phyloP scores from a whole-genome alignment of 2,329 filamentous ascomycete species.

The Penicillium corylophilum region DNA sequence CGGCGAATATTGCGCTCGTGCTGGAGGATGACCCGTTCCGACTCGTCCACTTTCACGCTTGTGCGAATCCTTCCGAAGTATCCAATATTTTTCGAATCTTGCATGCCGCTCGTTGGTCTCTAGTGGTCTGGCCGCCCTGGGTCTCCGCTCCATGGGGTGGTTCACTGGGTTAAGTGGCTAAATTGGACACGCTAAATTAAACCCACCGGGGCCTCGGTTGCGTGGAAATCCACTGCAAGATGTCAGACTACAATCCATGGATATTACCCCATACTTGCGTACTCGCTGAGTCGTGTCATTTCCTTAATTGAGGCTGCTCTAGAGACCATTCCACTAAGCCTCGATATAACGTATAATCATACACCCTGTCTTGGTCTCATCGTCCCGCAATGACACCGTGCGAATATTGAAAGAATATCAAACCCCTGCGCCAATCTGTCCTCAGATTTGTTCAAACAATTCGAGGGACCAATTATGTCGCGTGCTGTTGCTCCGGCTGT shows the following conservation, averaged over 20 bases:
- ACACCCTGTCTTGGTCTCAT: slow-evolving; percentile 11
- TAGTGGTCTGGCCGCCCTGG: slow-evolving; percentile 6
- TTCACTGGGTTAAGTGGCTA: background rate
- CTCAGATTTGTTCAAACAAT: no score
- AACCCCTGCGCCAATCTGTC: background rate
- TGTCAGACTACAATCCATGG: background rate
- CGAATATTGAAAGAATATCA: background rate
- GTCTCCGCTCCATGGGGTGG: slow-evolving; percentile 6
- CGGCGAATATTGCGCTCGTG: background rate
- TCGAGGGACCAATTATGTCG: background rate
- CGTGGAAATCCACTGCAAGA: background rate
- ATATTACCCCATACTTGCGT: background rate
- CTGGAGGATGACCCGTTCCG: background rate
- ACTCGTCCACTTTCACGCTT: slow-evolving; percentile 2
- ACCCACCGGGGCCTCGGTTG: slow-evolving; percentile 2
- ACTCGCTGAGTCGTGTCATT: background rate
- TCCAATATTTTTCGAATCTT: background rate
- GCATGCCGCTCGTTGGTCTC: slow-evolving; percentile 5
- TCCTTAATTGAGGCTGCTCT: background rate
- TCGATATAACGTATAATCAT: background rate
- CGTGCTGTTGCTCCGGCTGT: background rate
- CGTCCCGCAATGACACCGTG: slow-evolving; percentile 6
- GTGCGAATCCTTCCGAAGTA: background rate
- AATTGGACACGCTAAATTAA: slow-evolving; percentile 4
- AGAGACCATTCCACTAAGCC: background rate